phyloP scores from a whole-genome alignment of 2,329 filamentous ascomycete genomes.

The Aspergillus persii region DNA sequence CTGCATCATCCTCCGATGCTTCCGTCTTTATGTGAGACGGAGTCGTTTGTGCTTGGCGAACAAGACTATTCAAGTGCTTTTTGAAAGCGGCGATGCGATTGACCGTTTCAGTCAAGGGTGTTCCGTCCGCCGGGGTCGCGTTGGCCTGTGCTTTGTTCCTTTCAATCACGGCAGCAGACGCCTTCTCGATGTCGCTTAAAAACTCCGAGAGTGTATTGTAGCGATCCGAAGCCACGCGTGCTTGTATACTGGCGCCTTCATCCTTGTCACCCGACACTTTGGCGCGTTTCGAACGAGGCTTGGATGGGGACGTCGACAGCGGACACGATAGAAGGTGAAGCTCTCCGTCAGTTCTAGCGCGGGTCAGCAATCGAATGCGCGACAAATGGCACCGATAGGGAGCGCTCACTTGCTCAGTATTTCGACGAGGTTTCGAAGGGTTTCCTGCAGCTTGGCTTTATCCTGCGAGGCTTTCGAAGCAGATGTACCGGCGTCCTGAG shows the following conservation, averaged over 20 bases:
- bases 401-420: slow-evolving; percentile 30
- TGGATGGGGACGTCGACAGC: slow-evolving; percentile 34
- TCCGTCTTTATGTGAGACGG: slow-evolving; percentile 35
- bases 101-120: slow-evolving; percentile 35
- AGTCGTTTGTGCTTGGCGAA: slow-evolving; percentile 59
- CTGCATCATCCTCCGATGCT: slow-evolving; percentile 34
- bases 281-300: slow-evolving; percentile 44
- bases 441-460: slow-evolving; percentile 33
- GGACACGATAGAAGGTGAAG: slow-evolving; percentile 43
- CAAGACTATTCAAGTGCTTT: slow-evolving; percentile 60
- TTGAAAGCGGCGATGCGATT: slow-evolving; percentile 57
- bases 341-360: slow-evolving; percentile 42
- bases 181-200: slow-evolving; percentile 42
- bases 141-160: slow-evolving; percentile 33
- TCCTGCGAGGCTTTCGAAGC: slow-evolving; percentile 25
- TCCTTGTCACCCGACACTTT: slow-evolving; percentile 38
- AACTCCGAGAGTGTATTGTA: slow-evolving; percentile 44
- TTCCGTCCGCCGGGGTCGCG: slow-evolving; percentile 24
- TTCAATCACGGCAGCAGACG: slow-evolving; percentile 37
- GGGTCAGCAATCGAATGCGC: slow-evolving; percentile 20
- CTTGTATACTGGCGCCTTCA: slow-evolving; percentile 37
- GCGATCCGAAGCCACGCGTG: slow-evolving; percentile 35
- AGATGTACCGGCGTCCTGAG: slow-evolving; percentile 23
- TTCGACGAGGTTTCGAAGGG: slow-evolving; percentile 35
- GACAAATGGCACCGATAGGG: background rate